A percentile compares a stretch with the other conserved stretches of the same genome.
phyloP scores from a whole-genome alignment of 2,329 filamentous ascomycete species.

The Alternaria longipes region DNA sequence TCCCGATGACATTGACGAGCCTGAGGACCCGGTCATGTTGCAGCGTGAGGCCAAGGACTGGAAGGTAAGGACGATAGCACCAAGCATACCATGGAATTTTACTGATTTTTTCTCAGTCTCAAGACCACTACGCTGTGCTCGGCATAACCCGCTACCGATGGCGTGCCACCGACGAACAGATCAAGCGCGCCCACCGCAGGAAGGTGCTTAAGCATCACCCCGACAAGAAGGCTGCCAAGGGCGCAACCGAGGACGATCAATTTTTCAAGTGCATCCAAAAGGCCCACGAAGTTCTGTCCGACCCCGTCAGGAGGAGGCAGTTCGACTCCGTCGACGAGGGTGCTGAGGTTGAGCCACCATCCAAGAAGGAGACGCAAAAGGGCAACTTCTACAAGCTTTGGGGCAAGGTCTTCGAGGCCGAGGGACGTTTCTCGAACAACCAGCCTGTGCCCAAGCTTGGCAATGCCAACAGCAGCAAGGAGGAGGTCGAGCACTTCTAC shows the following conservation, averaged over 20 bases:
- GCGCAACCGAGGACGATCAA: constrained; percentile 88
- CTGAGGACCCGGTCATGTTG: constrained; percentile 92
- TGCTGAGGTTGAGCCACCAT: constrained; percentile 89
- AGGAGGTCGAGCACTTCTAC: constrained; percentile 95
- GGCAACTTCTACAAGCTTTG: constrained; percentile 96
- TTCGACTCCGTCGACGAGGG: constrained; percentile 96
- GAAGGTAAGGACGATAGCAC: constrained; percentile 73
- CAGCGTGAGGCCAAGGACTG: constrained; percentile 97
- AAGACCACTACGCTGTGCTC: constrained; percentile 98
- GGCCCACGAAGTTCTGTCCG: constrained; percentile 90
- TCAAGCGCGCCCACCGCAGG: constrained; percentile 98
- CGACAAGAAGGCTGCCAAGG: constrained; percentile 95
- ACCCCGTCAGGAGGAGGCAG: constrained; percentile 91
- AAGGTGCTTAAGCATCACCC: constrained; percentile 99
- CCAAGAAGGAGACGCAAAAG: constrained; percentile 87
- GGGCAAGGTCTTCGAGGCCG: constrained; percentile 87
- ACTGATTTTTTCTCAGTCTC: constrained; percentile 61
- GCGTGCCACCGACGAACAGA: constrained; percentile 95
- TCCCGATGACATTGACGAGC: constrained; percentile 88
- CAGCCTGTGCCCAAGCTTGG: constrained; percentile 91
- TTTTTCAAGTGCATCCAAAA: constrained; percentile 99
- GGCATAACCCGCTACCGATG: constrained; percentile 91
- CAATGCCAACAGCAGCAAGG: constrained; percentile 81
- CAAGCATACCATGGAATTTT: background rate
- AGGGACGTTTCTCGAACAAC: constrained; percentile 89